phyloP scores from a whole-genome alignment of 192 early-diverging fungal genomes.

The Phlyctochytrium arcticum region DNA sequence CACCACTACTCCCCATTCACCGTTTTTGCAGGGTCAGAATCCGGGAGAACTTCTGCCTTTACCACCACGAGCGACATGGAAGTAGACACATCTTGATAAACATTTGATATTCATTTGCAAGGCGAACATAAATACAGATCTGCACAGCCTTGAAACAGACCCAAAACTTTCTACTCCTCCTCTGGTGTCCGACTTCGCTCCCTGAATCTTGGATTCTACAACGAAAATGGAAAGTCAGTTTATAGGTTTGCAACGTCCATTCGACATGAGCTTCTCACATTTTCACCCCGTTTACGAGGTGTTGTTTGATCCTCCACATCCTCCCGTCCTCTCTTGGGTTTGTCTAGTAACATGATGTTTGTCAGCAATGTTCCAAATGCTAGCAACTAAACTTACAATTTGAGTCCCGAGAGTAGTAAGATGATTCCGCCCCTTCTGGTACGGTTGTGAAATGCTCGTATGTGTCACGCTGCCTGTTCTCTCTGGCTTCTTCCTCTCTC shows the following conservation, averaged over 20 bases:
- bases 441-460: slow-evolving; percentile 33
- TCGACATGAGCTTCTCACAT: too few species aligned
- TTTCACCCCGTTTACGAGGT: background rate
- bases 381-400: background rate
- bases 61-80: too few species aligned
- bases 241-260: too few species aligned
- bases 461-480: slow-evolving; percentile 60
- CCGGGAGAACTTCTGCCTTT: too few species aligned
- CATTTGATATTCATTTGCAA: too few species aligned
- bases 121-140: too few species aligned
- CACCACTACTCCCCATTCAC: too few species aligned
- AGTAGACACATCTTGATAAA: too few species aligned
- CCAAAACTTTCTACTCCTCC: slow-evolving; percentile 16
- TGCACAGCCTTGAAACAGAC: too few species aligned
- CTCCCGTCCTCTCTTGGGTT: slow-evolving; percentile 18
- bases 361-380: background rate
- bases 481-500: slow-evolving; percentile 44
- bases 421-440: slow-evolving; percentile 15
- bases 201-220: slow-evolving; percentile 47
- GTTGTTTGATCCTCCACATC: slow-evolving; percentile 10
- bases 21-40: too few species aligned
- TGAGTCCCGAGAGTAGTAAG: slow-evolving; percentile 12
- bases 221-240: too few species aligned
- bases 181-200: slow-evolving; percentile 26
- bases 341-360: background rate